A percentile compares a stretch with the other conserved stretches of the same genome.
These are phyloP conservation scores for Solanum chmielewskii DNA, from an alignment of 257 asterid genomes.

Conservation along the genomic window DNA sequence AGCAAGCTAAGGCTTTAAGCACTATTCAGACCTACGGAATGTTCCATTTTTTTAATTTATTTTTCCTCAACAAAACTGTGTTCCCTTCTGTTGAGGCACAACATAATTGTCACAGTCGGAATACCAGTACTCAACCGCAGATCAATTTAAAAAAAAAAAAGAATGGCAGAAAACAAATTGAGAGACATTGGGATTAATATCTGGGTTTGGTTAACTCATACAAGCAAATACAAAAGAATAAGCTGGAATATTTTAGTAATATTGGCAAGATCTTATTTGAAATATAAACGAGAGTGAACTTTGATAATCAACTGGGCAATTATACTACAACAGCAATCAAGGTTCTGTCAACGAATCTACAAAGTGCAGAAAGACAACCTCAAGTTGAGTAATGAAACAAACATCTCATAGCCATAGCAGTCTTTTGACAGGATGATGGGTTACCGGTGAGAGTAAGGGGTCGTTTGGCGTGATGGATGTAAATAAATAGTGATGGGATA, in stretches of 20 bases:
- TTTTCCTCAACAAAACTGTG: background rate
- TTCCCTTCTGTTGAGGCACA: background rate
- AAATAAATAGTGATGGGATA: too few relatives aligned
- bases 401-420: background rate
- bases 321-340: background rate
- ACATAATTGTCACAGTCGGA: background rate
- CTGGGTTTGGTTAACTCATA: background rate
- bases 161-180: background rate
- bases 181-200: background rate
- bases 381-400: background rate
- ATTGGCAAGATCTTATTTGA: background rate
- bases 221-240: background rate
- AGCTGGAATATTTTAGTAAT: background rate
- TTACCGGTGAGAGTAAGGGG: background rate
- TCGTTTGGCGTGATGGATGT: rapidly evolving
- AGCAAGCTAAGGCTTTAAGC: background rate
- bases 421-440: background rate
- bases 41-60: background rate
- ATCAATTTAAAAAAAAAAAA: background rate
- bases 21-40: background rate
- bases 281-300: background rate
- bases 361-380: background rate
- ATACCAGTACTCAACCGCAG: background rate
- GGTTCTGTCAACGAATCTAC: background rate
- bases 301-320: background rate